Evolutionary conservation across 192 early-diverging fungal species (phyloP).

Genomic region (Coemansia umbellata): DNA sequence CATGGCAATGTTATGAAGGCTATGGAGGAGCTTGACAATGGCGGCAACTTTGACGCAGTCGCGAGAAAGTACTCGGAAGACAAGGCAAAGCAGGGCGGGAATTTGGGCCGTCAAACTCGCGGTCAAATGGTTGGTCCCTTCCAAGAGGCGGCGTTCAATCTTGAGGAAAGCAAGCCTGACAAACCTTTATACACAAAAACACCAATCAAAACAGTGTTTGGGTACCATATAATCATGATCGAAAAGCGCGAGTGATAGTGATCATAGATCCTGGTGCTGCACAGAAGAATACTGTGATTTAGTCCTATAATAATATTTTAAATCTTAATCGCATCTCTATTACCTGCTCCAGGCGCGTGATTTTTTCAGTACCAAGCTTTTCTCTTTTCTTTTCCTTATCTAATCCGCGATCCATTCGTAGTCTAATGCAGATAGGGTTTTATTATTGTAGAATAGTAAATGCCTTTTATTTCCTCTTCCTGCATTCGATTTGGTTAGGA

Average conservation of each 20-base stretch:
- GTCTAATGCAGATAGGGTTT: neutral
- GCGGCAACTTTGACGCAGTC: conserved; percentile 62
- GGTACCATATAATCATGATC: conserved; percentile 89
- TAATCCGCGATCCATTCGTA: neutral
- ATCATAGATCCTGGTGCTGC: no score
- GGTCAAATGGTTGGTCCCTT: conserved; percentile 73
- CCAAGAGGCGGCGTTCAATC: conserved; percentile 75
- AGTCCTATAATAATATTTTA: neutral
- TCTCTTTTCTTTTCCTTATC: neutral
- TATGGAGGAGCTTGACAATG: conserved; percentile 57
- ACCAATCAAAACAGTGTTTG: conserved; percentile 68
- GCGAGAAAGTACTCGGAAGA: conserved; percentile 76
- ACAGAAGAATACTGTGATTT: no score
- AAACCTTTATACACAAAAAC: conserved; percentile 68
- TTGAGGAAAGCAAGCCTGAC: conserved; percentile 61
- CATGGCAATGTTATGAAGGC: conserved; percentile 69
- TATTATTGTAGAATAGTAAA: no score
- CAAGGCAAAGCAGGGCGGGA: conserved; percentile 77
- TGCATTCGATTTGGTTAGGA: neutral
- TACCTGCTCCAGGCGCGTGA: conserved; percentile 4
- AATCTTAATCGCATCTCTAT: no score
- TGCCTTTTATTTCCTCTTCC: neutral
- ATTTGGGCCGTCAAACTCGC: conserved; percentile 73
- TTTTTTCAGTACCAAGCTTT: neutral
- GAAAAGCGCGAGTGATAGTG: conserved; percentile 55